Base-by-base conservation (phyloP, 2,329 filamentous ascomycete genomes). In the Hirsutella thompsonii region DNA sequence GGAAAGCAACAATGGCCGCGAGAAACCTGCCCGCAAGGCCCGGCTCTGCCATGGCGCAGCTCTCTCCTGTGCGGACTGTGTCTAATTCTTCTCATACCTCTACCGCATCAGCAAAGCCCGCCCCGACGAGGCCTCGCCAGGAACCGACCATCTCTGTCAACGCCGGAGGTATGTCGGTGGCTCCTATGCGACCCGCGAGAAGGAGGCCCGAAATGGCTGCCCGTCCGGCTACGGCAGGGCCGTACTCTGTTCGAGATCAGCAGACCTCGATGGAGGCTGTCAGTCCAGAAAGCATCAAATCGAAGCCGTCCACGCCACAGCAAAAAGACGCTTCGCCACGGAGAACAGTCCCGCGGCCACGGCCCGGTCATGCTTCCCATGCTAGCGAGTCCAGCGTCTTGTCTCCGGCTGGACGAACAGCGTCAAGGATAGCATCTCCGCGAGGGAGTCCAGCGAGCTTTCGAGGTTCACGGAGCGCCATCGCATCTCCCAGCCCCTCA, bases 161-260 rank as follows among this genome's bases (percentile, higher is more conserved):
- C 20, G 65, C 72, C 23, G 71, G 72, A 14, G 76, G 76, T 29
- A 69, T 81, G 58, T 80, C 76, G 9, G 74, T 72, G 36, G 76
- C 77, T 21, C 77, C 77, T 1, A 75, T 80, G 68, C 66, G 77
- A 42, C 77, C 77, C 37, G 64, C 68, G 34, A 72, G 69, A 55
- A 71, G 68, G 49, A 65, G 73, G 34, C 74, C 76, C 3, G 76
- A 80, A 42, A 62, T 75, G 49, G 68, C 68, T 35, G 62, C 70
- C 21, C 67, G 77, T 43, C 77, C 77, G 28, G 77, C 77, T 11
- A 81, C 77, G 11, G 77, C 77, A 10, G 77, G 77, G 0, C 77
- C 77, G 0, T 81, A 81, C 53, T 81, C 77, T 18, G 69, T 78
- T 9, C 65, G 77, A 47, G 66, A 66, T n/a, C 70, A 72, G 13